phyloP scores from a whole-genome alignment of 208 protist genomes.

The Acanthamoeba royreba region DNA sequence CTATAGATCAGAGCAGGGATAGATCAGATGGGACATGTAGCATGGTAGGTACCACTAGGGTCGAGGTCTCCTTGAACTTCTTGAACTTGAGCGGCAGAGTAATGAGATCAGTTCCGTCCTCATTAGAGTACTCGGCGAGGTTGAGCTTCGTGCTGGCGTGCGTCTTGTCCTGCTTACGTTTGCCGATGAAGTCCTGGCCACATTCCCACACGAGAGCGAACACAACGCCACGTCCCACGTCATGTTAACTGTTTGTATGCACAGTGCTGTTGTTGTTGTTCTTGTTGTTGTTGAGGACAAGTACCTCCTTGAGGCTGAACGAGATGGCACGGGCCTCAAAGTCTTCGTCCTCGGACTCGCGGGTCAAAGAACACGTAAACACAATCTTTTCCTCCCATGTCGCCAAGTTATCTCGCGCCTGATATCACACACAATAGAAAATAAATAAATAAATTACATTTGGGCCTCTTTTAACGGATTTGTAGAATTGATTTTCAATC shows the following conservation, averaged over 20 bases:
- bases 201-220: not conserved
- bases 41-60: not conserved
- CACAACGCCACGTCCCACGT: no score
- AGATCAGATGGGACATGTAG: no score
- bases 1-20: no score
- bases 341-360: not conserved
- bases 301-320: constrained; percentile 28
- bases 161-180: constrained; percentile 30
- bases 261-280: not conserved
- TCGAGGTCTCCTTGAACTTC: constrained; percentile 4
- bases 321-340: constrained; percentile 8
- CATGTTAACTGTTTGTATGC: no score
- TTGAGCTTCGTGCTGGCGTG: constrained; percentile 7
- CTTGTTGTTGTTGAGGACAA: not conserved
- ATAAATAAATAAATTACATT: not conserved
- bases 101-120: constrained; percentile 19
- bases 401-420: not conserved
- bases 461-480: no score
- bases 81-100: constrained; percentile 40
- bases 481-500: no score
- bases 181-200: constrained; percentile 24
- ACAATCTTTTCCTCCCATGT: constrained; percentile 37
- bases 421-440: not conserved
- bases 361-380: constrained; percentile 21
- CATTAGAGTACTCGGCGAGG: constrained; percentile 34